phyloP scores from a whole-genome alignment of 2,329 filamentous ascomycete genomes.

The Coniella lustricola region DNA sequence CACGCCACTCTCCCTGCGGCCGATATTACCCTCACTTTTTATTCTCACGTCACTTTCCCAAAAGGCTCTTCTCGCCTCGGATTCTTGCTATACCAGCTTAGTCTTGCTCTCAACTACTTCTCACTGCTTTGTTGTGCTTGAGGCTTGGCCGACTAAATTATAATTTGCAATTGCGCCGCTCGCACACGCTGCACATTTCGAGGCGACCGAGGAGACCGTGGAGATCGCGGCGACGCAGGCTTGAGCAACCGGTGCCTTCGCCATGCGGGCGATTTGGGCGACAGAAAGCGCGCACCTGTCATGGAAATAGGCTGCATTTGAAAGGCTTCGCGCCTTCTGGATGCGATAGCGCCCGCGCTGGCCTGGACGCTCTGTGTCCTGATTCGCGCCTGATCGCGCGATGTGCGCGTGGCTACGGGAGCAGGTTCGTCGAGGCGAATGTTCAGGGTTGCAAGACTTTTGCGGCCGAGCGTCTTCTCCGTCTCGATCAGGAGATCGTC shows the following conservation, averaged over 20 bases:
- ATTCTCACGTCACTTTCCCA: neutral
- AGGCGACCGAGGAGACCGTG: neutral
- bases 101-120: neutral
- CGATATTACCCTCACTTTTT: too few species aligned
- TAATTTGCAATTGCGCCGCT: neutral
- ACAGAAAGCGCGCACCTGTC: neutral
- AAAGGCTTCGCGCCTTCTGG: neutral
- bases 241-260: neutral
- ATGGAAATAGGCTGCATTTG: neutral
- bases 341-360: neutral
- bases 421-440: conserved; percentile 1
- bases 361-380: conserved; percentile 2
- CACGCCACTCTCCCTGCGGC: too few species aligned
- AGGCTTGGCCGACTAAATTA: neutral
- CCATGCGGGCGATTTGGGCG: conserved; percentile 1
- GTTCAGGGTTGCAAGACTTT: neutral
- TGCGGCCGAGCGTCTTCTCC: neutral
- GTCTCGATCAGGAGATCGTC: conserved; percentile 3
- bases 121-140: neutral
- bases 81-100: neutral
- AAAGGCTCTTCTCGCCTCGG: neutral
- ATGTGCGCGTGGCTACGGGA: neutral
- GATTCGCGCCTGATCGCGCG: conserved; percentile 2
- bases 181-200: neutral
- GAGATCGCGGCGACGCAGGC: neutral